These are phyloP conservation scores for Huntiella decipiens DNA, from an alignment of 2,329 filamentous ascomycete genomes.

Conservation along the genomic window DNA sequence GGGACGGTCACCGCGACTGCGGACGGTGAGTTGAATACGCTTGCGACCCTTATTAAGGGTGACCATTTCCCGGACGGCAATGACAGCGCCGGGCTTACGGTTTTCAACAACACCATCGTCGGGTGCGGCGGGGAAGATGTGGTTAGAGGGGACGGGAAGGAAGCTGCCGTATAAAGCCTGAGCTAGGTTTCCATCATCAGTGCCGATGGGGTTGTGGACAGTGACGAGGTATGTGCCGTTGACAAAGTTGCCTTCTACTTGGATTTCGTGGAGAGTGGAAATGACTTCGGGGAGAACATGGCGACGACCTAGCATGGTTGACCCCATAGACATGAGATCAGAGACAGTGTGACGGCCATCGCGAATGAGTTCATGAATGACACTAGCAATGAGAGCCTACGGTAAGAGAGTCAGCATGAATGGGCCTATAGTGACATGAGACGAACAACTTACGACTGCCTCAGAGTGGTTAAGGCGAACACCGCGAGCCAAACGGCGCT, in stretches of 20 bases:
- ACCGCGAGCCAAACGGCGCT: slow-evolving; percentile 71
- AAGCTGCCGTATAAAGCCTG: slow-evolving; percentile 83
- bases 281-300: slow-evolving; percentile 76
- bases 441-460: slow-evolving; percentile 41
- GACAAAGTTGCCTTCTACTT: slow-evolving; percentile 86
- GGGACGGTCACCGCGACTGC: slow-evolving; percentile 72
- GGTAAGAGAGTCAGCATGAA: background rate
- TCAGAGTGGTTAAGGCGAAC: slow-evolving; percentile 81
- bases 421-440: no score
- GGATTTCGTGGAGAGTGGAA: slow-evolving; percentile 60
- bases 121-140: slow-evolving; percentile 47
- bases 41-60: slow-evolving; percentile 54
- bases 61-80: slow-evolving; percentile 50
- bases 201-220: slow-evolving; percentile 73
- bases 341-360: slow-evolving; percentile 87
- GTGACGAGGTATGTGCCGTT: slow-evolving; percentile 87
- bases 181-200: slow-evolving; percentile 71
- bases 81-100: slow-evolving; percentile 61
- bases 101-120: slow-evolving; percentile 25
- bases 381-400: slow-evolving; percentile 65
- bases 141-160: slow-evolving; percentile 53
- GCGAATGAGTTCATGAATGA: slow-evolving; percentile 88
- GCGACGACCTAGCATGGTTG: slow-evolving; percentile 80
- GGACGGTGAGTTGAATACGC: slow-evolving; percentile 57
- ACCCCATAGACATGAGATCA: slow-evolving; percentile 80